Evolutionary conservation across 257 asterid genomes (phyloP).

Genomic region (Haberlea rhodopensis): DNA sequence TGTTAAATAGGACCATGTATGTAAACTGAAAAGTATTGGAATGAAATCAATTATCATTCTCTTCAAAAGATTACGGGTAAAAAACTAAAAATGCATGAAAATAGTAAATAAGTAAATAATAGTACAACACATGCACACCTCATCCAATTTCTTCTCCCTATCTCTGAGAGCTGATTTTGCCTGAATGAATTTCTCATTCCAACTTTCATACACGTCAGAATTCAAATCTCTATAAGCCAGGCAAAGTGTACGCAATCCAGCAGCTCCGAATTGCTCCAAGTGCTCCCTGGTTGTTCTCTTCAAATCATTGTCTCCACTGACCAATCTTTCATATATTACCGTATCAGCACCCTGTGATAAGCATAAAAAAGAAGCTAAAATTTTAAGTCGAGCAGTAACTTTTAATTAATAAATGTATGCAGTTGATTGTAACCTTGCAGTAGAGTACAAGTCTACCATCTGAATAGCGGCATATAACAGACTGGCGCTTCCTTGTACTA

Average conservation of each 20-base stretch:
- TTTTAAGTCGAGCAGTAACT: constrained; percentile 21
- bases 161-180: constrained; percentile 95
- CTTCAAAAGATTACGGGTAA: no score
- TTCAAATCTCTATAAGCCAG: constrained; percentile 77
- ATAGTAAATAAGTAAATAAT: constrained; percentile 5
- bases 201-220: constrained; percentile 73
- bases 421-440: constrained; percentile 98
- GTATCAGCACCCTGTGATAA: constrained; percentile 92
- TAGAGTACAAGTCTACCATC: constrained; percentile 97
- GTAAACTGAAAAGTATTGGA: no score
- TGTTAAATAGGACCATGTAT: no score
- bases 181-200: constrained; percentile 96
- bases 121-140: constrained; percentile 44
- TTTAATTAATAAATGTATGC: constrained; percentile 11
- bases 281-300: constrained; percentile 84
- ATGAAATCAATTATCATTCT: no score
- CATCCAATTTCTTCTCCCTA: constrained; percentile 97
- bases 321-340: constrained; percentile 86
- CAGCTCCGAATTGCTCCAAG: constrained; percentile 92
- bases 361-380: constrained; percentile 24
- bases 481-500: constrained; percentile 99
- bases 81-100: background rate
- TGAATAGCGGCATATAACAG: constrained; percentile 97
- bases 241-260: constrained; percentile 98
- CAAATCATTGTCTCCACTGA: constrained; percentile 62